Evolutionary conservation across 169 alveolate species (phyloP), one percentile per base, ranked within the genome.

Genomic region (Plasmodium knowlesi): DNA sequence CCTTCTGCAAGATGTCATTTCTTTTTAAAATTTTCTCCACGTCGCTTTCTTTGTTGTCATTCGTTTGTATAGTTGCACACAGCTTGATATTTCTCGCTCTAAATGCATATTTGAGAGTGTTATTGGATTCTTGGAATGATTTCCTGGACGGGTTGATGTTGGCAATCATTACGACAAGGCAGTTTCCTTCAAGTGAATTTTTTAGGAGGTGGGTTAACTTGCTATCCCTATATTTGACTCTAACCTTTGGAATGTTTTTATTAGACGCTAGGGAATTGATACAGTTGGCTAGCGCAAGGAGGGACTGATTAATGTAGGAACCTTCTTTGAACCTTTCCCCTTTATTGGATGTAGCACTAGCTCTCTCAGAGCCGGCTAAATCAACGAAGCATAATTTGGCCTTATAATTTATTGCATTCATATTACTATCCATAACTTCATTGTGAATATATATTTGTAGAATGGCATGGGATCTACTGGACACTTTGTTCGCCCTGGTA

Each of bases 321-420:
- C 99, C 99, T 95, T 99, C 99, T 93, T 98, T 97, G 34, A 98
- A 97, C 80, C 99, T 92, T 8, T 97, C 97, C 19, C 99, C 99
- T 90, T 98, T 96, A 78, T 98, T 98, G 81, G 97, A 98, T 4
- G 99, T 98, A 67, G 98, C 99, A 61, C 98, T 98, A 39, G 98
- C 98, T 94, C 99, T 97, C 96, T 99, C 99, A 85, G 99, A 97
- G 1, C 99, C 97, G 2, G 99, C 99, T 79, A 99, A 97, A 95
- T 99, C 99, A 43, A 99, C 98, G 78, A 99, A 96, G 32, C 99
- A 97, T 72, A 99, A 95, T 93, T 98, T 98, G 10, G 98, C 95
- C 53, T 83, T 92, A 30, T 84, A 89, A 93, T 46, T 89, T 43
- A 54, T 30, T 34, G 57, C 41, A 37, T 83, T 84, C 83, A 92